Base-by-base conservation (phyloP, 345 rosid species). In the Ceriops tagal region DNA sequence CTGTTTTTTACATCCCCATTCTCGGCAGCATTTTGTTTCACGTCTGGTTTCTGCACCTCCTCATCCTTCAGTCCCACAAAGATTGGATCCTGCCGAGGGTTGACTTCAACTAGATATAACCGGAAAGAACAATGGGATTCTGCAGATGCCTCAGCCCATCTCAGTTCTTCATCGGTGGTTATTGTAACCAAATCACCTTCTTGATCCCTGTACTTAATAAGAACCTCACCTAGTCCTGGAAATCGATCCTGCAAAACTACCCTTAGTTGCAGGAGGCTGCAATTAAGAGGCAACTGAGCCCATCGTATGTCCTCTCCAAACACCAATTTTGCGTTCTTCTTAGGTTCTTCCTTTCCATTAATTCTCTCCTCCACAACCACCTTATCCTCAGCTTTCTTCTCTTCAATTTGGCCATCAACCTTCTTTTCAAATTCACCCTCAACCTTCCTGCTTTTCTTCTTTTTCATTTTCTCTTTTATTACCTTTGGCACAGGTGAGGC, bases 141-240 rank as follows among this genome's bases (percentile, higher is more conserved):
- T 72, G 77, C 73, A 39, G 83, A 74, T 58, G 85, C 79, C 78
- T 89, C 96, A 68, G 92, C 88, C 87, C 81, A 83, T 75, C 87
- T 85, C 62, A 93, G 78, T 73, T 93, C 97, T 77, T 91, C 96
- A 77, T 91, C 88, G 34, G 84, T 79, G 30, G 96, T 89, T 67
- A 93, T 79, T 62, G 98, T 91, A 73, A 91, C 82, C 68, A 93
- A 77, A 79, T 93, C 98, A 70, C 97, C 96, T 84, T 93, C 98
- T 59, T 82, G 86, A 74, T 93, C 98, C 75, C 78, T 84, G 82
- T 89, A 93, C 72, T 93, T 91, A 65, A 91, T 70, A 68, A 84
- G 96, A 83, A 88, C 83, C 10, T 88, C 85, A 57, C 85, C 83
- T 20, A 79, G 81, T 77, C 82, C 75, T 6, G 95, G 88, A 79